Evolutionary conservation across 306 rosid species (phyloP), one percentile per base, ranked within the genome.

Genomic region (Ammopiptanthus mongolicus): DNA sequence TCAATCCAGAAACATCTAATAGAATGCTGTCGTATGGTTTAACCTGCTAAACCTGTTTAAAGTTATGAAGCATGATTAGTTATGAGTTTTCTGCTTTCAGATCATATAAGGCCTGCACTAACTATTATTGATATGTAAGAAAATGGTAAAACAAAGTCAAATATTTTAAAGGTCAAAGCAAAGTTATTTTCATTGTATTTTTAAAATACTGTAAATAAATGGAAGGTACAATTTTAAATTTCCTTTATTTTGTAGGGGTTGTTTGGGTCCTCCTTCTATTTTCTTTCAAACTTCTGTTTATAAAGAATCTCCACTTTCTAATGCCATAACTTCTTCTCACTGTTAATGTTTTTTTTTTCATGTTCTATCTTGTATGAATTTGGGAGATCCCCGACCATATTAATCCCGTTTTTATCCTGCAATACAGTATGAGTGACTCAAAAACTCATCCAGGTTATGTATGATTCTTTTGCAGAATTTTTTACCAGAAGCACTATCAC

Each of bases 401-500:
- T 3, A 22, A 41, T 82, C 39, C 51, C 12, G 42, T 46, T 78
- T 14, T 31, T 63, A 17, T 36, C 63, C 29, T 42, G 42, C 51
- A 34, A 60, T 42, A 67, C 37, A 74, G 12, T 42, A 21, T 44
- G 64, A 73, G 6, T 23, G 53, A 37, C 66, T 74, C 48, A 60
- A 55, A 58, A 77, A 70, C 74, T 79, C 39, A 83, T 62, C 66
- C 50, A 57, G 39, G 65, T 37, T 61, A 62, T 25, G 33, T 36
- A 1, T 80, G 62, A 61, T 64, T 70, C 18, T 78, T 67, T 74
- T 86, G 76, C 89, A 91, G 97, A 84, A 83, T 73, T 79, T 70
- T 59, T 79, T 90, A 57, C 91, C 85, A 21, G 81, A 68, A 69
- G 86, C 85, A 22, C 41, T 71, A 44, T 83, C 88, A 44, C 81